phyloP scores from a whole-genome alignment of 1,284 basidiomycete species.

The Cryptococcus sp. region DNA sequence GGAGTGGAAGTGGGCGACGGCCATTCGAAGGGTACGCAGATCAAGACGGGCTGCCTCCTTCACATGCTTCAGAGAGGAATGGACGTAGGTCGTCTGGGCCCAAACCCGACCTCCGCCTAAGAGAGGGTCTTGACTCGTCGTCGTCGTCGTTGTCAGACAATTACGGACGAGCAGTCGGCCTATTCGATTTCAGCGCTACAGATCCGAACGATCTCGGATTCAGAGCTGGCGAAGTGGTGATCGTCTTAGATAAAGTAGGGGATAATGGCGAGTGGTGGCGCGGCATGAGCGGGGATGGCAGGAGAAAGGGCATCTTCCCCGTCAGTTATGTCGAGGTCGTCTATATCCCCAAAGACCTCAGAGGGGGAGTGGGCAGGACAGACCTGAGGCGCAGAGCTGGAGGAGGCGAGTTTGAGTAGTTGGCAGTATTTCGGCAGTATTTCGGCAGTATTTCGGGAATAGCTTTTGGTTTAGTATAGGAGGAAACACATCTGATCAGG shows the following conservation, averaged over 20 bases:
- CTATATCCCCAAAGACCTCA: conserved; percentile 39
- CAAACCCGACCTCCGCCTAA: conserved; percentile 23
- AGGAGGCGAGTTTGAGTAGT: conserved; percentile 27
- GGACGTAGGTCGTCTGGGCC: neutral
- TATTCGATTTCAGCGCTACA: conserved; percentile 73
- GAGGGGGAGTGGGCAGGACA: conserved; percentile 31
- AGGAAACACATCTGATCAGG: too few relatives aligned
- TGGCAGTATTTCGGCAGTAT: too few relatives aligned
- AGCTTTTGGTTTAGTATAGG: too few relatives aligned
- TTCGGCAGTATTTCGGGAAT: too few relatives aligned
- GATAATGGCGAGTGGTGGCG: conserved; percentile 74
- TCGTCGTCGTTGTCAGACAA: conserved; percentile 31
- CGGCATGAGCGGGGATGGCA: conserved; percentile 27
- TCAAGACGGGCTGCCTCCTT: neutral
- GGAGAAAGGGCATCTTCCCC: conserved; percentile 60
- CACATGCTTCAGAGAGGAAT: neutral
- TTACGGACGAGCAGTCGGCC: conserved; percentile 69
- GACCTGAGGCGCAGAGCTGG: conserved; percentile 38
- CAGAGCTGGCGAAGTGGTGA: conserved; percentile 78
- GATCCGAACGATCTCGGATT: conserved; percentile 82
- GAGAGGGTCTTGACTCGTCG: conserved; percentile 24
- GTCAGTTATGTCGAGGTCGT: conserved; percentile 61
- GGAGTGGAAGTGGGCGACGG: conserved; percentile 5
- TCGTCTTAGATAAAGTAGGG: conserved; percentile 70
- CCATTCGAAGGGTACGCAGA: conserved; percentile 28